Percentiles rank a stretch among this genome's conserved stretches.
Conservation (phyloP, 164 flowering plant genomes). For the Berberis vulgaris region DNA sequence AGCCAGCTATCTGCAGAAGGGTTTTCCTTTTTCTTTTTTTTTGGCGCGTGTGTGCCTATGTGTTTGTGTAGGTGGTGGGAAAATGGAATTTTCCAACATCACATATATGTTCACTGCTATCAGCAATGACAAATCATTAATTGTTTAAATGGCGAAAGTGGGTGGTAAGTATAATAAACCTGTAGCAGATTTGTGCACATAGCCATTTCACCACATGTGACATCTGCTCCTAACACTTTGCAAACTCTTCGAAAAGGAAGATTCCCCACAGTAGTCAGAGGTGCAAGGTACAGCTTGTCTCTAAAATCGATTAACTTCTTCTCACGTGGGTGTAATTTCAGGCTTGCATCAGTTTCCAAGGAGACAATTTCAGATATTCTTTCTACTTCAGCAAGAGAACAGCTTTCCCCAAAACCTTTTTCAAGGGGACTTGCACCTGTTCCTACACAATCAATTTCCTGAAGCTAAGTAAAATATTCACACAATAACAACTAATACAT, state of each 20-base stretch:
- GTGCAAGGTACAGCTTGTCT: constrained; percentile 88
- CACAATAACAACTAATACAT: background rate
- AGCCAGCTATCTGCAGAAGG: no score
- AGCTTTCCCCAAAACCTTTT: constrained; percentile 16
- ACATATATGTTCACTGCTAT: no score
- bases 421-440: constrained; percentile 21
- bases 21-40: no score
- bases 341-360: constrained; percentile 42
- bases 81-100: no score
- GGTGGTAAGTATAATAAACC: constrained; percentile 28
- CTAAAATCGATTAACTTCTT: constrained; percentile 86
- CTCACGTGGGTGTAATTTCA: constrained; percentile 74
- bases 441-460: constrained; percentile 3
- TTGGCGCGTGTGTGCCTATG: no score
- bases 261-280: constrained; percentile 94
- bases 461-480: background rate
- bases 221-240: constrained; percentile 85
- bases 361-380: constrained; percentile 11
- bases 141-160: background rate
- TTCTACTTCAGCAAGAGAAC: constrained; percentile 17
- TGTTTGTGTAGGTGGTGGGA: no score
- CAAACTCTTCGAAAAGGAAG: constrained; percentile 93
- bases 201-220: constrained; percentile 99
- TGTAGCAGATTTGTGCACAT: constrained; percentile 96
- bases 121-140: background rate